Conservation (phyloP, 257 asterid genomes). For the Misopates orontium region DNA sequence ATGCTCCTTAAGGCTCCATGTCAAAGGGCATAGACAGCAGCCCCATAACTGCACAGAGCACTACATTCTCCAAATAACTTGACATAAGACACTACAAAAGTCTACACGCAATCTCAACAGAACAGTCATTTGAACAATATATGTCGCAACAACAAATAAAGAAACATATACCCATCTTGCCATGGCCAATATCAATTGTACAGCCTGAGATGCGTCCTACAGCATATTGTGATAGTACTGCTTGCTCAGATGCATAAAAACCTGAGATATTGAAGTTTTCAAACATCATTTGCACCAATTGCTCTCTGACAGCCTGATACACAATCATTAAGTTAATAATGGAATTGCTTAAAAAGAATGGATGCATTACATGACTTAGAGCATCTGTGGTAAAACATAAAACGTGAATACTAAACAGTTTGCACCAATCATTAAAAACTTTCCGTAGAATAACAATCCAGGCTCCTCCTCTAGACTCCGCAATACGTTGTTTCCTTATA, state of each 20-base stretch:
- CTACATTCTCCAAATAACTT: no score
- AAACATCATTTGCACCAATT: slow-evolving; percentile 93
- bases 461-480: slow-evolving; percentile 3
- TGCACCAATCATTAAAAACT: not conserved
- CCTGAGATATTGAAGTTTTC: slow-evolving; percentile 91
- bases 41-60: no score
- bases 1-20: no score
- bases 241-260: slow-evolving; percentile 93
- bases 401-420: not conserved
- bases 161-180: slow-evolving; percentile 66
- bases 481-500: not conserved
- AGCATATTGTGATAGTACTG: slow-evolving; percentile 91
- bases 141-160: slow-evolving; percentile 2
- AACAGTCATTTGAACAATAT: slow-evolving; percentile 9
- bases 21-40: no score
- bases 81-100: slow-evolving; percentile 1
- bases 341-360: slow-evolving; percentile 16
- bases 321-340: slow-evolving; percentile 9
- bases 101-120: slow-evolving; percentile 6
- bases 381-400: no score
- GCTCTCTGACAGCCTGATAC: slow-evolving; percentile 83
- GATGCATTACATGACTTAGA: not conserved
- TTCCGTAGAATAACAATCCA: not conserved
- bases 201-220: slow-evolving; percentile 96
- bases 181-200: slow-evolving; percentile 88